phyloP scores from a whole-genome alignment of 1,284 basidiomycete species.

The Cryptococcus sp. region DNA sequence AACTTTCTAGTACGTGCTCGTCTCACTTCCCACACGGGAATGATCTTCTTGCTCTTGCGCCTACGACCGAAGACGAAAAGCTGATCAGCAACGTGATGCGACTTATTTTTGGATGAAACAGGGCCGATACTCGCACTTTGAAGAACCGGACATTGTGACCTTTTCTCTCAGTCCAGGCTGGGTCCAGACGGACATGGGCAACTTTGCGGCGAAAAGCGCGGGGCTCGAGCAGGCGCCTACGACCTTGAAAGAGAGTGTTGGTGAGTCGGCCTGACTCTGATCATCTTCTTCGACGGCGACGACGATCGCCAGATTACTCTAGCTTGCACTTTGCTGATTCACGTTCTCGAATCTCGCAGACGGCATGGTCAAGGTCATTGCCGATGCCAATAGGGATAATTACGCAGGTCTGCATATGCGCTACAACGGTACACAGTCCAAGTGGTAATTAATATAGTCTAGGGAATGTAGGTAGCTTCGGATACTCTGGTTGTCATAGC shows the following conservation, averaged over 20 bases:
- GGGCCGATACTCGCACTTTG: slow-evolving; percentile 25
- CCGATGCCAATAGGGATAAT: slow-evolving; percentile 28
- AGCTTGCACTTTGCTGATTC: not conserved
- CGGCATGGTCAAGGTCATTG: slow-evolving; percentile 30
- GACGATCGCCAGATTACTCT: not conserved
- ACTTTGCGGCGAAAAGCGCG: slow-evolving; percentile 15
- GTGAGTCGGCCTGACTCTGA: slow-evolving; percentile 12
- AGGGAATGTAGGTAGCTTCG: not conserved
- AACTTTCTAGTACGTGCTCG: slow-evolving; percentile 16
- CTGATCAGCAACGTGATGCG: no score
- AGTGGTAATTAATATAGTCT: slow-evolving; percentile 4
- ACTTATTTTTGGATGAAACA: not conserved
- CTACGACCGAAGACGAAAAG: no score
- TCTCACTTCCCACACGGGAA: not conserved
- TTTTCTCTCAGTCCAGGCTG: slow-evolving; percentile 30
- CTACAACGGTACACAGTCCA: slow-evolving; percentile 21
- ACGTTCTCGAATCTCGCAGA: slow-evolving; percentile 3
- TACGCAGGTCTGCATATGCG: slow-evolving; percentile 25
- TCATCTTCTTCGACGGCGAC: not conserved
- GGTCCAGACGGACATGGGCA: slow-evolving; percentile 35
- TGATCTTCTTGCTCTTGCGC: not conserved
- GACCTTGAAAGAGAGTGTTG: slow-evolving; percentile 25
- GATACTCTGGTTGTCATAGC: not conserved
- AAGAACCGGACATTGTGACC: slow-evolving; percentile 25
- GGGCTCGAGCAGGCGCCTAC: slow-evolving; percentile 27